These are phyloP conservation scores for Calonectria henricotiae DNA, from an alignment of 2,329 filamentous ascomycete species.

Conservation along the genomic window DNA sequence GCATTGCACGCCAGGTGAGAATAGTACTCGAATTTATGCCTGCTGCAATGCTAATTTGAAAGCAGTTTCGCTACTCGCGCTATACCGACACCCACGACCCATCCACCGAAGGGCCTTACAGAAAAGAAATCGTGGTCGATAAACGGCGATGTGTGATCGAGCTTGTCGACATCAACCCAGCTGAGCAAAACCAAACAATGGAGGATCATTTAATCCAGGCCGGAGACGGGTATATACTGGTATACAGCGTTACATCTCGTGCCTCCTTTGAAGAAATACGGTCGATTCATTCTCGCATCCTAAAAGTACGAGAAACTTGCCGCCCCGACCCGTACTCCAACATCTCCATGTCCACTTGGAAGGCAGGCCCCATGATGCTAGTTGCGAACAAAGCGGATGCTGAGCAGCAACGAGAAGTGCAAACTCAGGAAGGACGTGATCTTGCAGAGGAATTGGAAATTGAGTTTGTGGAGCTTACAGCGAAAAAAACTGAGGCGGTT, in stretches of 20 bases:
- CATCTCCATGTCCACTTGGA: conserved; percentile 1
- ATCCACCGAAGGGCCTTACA: neutral
- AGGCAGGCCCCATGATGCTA: neutral
- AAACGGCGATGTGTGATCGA: neutral
- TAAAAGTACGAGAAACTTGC: neutral
- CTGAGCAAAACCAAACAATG: neutral
- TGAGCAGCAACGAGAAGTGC: neutral
- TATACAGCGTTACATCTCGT: conserved; percentile 10
- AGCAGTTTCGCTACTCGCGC: conserved; percentile 2
- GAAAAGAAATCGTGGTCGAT: neutral
- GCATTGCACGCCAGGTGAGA: conserved; percentile 20
- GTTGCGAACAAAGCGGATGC: conserved; percentile 17
- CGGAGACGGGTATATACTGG: conserved; percentile 5
- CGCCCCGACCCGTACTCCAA: neutral
- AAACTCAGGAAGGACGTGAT: conserved; percentile 4
- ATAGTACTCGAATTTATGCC: neutral
- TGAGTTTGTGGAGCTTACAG: conserved; percentile 9
- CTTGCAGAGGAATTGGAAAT: conserved; percentile 5
- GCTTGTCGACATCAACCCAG: conserved; percentile 7
- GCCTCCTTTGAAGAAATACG: conserved; percentile 22
- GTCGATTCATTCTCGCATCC: conserved; percentile 1
- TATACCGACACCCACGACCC: neutral
- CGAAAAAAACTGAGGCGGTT: conserved; percentile 48
- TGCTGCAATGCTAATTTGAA: neutral
- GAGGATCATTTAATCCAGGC: conserved; percentile 4